Base-by-base conservation (phyloP, 805 yeast genomes). In the Teunomyces panamensis region DNA sequence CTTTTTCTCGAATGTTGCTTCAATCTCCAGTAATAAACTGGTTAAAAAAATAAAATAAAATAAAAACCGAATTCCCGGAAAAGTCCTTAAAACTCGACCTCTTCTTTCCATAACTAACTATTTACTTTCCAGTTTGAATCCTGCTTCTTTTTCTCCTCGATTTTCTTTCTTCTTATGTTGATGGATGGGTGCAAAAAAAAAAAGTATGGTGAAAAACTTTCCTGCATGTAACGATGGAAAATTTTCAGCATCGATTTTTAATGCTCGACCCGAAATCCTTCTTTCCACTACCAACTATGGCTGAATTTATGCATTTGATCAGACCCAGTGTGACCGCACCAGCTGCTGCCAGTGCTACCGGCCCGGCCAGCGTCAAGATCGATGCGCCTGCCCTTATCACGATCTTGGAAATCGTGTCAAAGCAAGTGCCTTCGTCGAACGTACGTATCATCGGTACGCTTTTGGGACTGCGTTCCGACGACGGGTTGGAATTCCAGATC, bases 381-480 rank as follows among this genome's bases (percentile, higher is more conserved):
- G 84, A 83, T 62, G 77, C 89, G 3, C 75, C 88, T 45, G 92
- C 94, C 4, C 73, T 86, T 45, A 79, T 89, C 68, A 87, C 84
- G 65, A 78, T 89, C 49, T 75, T 89, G 52, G 94, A 89, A 63
- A 83, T 87, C 52, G 87, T 68, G 67, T 80, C 81, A 70, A 65
- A 74, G 73, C 63, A 79, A 57, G 64, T 63, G 33, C 64, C 71
- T 48, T 61, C 65, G 37, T 52, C 56, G 39, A 62, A 78, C 53
- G 70, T 73, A 54, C 78, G 94, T 64, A 80, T 85, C 51, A 83
- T 89, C 56, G 96, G 96, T 51, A 87, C 96, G 10, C 75, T 89
- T 50, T 73, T 89, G 42, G 96, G 96, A 30, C 68, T 78, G 42
- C 79, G 96, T 64, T 84, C 91, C 24, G 96, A 89, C 51, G 96